Evolutionary conservation across 768 basidiomycete genomes (phyloP).

Genomic region (Pleurotus salmoneostramineus): DNA sequence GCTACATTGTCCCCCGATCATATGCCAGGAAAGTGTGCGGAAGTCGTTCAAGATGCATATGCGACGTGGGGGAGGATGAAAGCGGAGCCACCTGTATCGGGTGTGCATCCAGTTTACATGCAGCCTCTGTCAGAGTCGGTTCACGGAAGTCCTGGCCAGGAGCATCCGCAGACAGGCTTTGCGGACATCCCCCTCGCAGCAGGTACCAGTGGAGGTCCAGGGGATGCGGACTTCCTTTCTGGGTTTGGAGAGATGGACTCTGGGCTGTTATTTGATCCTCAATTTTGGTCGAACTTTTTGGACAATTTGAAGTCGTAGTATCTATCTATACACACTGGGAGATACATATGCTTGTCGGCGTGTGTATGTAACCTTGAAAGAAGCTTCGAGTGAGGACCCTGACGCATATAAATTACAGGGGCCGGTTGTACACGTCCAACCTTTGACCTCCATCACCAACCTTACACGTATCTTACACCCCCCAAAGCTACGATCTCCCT

Average conservation of each 20-base stretch:
- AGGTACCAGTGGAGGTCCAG: too few relatives aligned
- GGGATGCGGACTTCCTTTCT: background rate
- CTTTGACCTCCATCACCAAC: too few relatives aligned
- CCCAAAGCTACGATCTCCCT: too few relatives aligned
- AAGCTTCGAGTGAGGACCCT: too few relatives aligned
- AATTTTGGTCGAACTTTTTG: background rate
- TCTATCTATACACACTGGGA: background rate
- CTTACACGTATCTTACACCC: too few relatives aligned
- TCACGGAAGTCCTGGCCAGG: background rate
- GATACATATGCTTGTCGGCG: too few relatives aligned
- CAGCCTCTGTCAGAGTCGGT: background rate
- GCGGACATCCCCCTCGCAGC: too few relatives aligned
- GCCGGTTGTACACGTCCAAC: too few relatives aligned
- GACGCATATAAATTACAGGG: too few relatives aligned
- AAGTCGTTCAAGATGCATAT: background rate
- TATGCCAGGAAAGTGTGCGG: conserved; percentile 23
- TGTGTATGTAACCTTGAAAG: too few relatives aligned
- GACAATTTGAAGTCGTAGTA: background rate
- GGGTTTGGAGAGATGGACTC: background rate
- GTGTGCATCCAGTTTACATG: background rate
- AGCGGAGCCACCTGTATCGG: background rate
- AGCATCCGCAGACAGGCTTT: background rate
- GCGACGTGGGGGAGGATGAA: background rate
- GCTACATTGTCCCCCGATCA: conserved; percentile 35
- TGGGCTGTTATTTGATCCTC: background rate